Evolutionary conservation across 2,329 filamentous ascomycete species (phyloP).

Genomic region (Sclerotinia subarctica): DNA sequence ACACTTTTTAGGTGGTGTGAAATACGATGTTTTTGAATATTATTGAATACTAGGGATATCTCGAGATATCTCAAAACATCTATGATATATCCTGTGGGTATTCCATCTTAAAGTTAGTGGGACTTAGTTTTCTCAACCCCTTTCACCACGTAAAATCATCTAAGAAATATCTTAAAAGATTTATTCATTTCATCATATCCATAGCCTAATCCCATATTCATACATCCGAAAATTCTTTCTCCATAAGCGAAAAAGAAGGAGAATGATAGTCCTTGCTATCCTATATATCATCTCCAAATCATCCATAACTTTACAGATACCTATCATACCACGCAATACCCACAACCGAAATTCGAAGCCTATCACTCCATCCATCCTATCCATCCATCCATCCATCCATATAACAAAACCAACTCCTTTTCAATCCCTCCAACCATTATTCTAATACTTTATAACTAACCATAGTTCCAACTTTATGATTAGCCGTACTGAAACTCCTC

Average conservation of each 20-base stretch:
- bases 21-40: background rate
- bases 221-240: background rate
- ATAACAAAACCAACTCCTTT: slow-evolving; percentile 1
- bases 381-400: background rate
- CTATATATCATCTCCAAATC: slow-evolving; percentile 10
- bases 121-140: background rate
- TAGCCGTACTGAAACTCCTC: slow-evolving; percentile 92
- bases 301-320: slow-evolving; percentile 17
- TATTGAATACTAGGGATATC: background rate
- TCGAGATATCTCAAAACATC: background rate
- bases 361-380: background rate
- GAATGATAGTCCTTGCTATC: slow-evolving; percentile 16
- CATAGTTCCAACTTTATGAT: slow-evolving; percentile 88
- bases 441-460: slow-evolving; percentile 75
- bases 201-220: background rate
- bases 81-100: background rate
- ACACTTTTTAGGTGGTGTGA: background rate
- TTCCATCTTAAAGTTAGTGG: background rate
- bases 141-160: background rate
- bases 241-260: background rate
- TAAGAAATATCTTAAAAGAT: background rate
- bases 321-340: background rate
- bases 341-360: background rate
- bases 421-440: slow-evolving; percentile 30
- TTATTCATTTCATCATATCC: background rate